Conservation (phyloP, 1,284 basidiomycete genomes). For the Rhodotorula sp. region DNA sequence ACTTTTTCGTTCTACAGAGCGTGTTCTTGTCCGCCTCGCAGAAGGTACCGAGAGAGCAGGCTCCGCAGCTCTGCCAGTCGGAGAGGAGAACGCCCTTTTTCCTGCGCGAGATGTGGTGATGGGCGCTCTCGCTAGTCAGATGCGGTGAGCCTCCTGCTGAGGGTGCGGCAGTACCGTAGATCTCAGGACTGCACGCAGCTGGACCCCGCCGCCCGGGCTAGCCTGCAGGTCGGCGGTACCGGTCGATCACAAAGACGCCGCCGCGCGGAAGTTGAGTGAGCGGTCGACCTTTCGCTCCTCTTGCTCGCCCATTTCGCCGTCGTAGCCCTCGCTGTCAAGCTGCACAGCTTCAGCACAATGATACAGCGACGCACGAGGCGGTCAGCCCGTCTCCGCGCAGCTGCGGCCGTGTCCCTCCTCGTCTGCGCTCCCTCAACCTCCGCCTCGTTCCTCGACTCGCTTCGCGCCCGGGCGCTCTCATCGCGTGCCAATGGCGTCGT, state of each 20-base stretch:
- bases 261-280: background rate
- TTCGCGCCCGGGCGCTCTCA: background rate
- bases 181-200: too few relatives aligned
- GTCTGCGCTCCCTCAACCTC: background rate
- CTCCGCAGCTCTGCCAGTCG: too few relatives aligned
- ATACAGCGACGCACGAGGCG: background rate
- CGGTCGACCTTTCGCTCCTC: background rate
- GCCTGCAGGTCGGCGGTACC: background rate
- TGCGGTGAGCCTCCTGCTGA: too few relatives aligned
- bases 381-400: background rate
- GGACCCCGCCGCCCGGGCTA: too few relatives aligned
- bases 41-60: too few relatives aligned
- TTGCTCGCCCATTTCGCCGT: too few relatives aligned
- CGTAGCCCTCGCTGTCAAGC: background rate
- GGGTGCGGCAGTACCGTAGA: too few relatives aligned
- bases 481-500: background rate
- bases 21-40: too few relatives aligned
- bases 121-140: too few relatives aligned
- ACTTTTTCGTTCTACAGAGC: too few relatives aligned
- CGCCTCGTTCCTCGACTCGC: conserved; percentile 11
- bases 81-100: too few relatives aligned
- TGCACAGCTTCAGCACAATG: background rate
- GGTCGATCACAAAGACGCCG: background rate
- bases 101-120: too few relatives aligned
- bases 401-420: background rate